Conservation (phyloP, 331 rosid genomes). For the Acacia pycnantha region DNA sequence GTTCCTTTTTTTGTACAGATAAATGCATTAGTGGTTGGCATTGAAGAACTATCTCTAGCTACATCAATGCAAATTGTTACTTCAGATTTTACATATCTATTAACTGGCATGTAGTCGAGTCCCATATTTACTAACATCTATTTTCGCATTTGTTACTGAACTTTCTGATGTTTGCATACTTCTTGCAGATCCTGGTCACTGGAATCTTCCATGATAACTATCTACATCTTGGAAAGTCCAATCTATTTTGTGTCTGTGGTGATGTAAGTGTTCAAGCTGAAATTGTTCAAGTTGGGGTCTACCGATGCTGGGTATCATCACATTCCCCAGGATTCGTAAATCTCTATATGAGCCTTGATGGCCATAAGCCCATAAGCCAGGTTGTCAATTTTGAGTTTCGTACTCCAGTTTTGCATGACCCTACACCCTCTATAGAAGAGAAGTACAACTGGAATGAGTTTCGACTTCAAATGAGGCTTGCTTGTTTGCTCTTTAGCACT, state of each 20-base stretch:
- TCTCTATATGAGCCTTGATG: conserved; percentile 75
- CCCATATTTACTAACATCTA: neutral
- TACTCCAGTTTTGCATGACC: conserved; percentile 48
- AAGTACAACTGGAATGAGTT: conserved; percentile 54
- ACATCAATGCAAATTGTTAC: neutral
- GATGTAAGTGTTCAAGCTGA: conserved; percentile 60
- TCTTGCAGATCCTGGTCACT: conserved; percentile 69
- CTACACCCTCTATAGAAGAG: conserved; percentile 47
- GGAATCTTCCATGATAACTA: conserved; percentile 65
- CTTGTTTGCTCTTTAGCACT: conserved; percentile 63
- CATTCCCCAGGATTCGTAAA: conserved; percentile 61
- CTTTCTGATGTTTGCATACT: conserved; percentile 17
- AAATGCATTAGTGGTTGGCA: neutral
- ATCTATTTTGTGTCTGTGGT: conserved; percentile 67
- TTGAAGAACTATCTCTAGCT: conserved; percentile 11
- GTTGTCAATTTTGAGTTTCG: conserved; percentile 77
- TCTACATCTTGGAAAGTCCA: conserved; percentile 59
- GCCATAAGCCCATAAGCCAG: conserved; percentile 80
- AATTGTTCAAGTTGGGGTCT: conserved; percentile 85
- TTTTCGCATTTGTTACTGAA: conserved; percentile 18
- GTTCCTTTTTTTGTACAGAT: neutral
- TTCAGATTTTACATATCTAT: neutral
- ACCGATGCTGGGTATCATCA: conserved; percentile 69
- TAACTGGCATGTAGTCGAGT: conserved; percentile 1
- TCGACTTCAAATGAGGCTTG: conserved; percentile 69